Evolutionary conservation across 768 basidiomycete genomes (phyloP).

Genomic region (Xerocomus potaroensis): DNA sequence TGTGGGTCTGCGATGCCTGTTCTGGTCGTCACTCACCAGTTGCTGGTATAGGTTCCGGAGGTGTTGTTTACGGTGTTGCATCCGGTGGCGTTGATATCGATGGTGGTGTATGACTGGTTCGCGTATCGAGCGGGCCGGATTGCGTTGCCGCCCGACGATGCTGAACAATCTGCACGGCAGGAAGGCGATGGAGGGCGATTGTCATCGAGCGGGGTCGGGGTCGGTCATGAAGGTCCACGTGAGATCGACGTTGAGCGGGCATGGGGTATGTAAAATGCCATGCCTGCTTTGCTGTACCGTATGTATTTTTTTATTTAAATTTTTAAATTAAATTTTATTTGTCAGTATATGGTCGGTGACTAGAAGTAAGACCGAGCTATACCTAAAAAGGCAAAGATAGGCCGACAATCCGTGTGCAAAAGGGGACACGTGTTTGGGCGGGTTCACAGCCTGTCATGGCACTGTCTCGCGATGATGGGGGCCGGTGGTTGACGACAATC

Average conservation of each 20-base stretch:
- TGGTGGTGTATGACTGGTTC: constrained; percentile 37
- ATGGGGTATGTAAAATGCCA: constrained; percentile 31
- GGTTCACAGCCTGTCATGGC: constrained; percentile 2
- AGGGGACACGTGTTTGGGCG: background rate
- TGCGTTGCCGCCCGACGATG: constrained; percentile 40
- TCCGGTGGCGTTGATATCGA: constrained; percentile 52
- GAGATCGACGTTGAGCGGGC: constrained; percentile 42
- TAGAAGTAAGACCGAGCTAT: no score
- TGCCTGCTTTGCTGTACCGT: no score
- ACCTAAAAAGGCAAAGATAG: no score
- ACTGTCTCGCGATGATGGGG: constrained; percentile 2
- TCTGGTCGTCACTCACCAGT: background rate
- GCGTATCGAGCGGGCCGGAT: constrained; percentile 32
- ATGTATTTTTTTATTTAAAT: no score
- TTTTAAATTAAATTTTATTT: no score
- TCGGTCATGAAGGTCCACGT: constrained; percentile 23
- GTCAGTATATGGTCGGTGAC: no score
- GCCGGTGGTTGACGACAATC: no score
- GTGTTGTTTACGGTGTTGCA: constrained; percentile 64
- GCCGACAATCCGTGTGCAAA: no score
- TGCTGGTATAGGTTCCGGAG: constrained; percentile 46
- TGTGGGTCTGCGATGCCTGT: constrained; percentile 38
- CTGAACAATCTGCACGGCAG: constrained; percentile 7
- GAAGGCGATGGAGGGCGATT: constrained; percentile 7
- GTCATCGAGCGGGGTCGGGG: background rate